A percentile compares a stretch with the other conserved stretches of the same genome.
phyloP scores from a whole-genome alignment of 306 rosid genomes.

The Dalbergia cochinchinensis region DNA sequence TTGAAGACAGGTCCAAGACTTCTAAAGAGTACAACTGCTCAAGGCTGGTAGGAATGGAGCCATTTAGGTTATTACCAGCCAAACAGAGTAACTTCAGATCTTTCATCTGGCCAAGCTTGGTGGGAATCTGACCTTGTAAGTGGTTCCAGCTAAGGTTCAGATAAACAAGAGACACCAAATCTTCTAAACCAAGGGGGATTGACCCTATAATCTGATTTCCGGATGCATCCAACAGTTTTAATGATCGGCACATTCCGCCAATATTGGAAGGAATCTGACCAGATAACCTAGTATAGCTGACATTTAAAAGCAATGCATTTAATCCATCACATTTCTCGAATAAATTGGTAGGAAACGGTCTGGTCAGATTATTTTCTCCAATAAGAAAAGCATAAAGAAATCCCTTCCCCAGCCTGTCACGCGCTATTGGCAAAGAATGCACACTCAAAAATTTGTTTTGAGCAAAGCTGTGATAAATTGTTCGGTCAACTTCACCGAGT shows the following conservation, averaged over 20 bases:
- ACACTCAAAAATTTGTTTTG: slow-evolving; percentile 67
- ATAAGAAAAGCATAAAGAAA: slow-evolving; percentile 62
- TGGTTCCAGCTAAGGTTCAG: slow-evolving; percentile 79
- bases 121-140: slow-evolving; percentile 70
- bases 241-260: slow-evolving; percentile 65
- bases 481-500: slow-evolving; percentile 45
- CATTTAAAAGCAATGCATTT: slow-evolving; percentile 68
- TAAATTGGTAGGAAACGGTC: slow-evolving; percentile 62
- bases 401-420: slow-evolving; percentile 58
- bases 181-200: slow-evolving; percentile 61
- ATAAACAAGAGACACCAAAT: slow-evolving; percentile 61
- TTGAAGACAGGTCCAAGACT: slow-evolving; percentile 81
- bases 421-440: slow-evolving; percentile 69
- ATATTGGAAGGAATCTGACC: slow-evolving; percentile 66
- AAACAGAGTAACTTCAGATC: slow-evolving; percentile 71
- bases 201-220: slow-evolving; percentile 70
- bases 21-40: slow-evolving; percentile 72
- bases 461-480: slow-evolving; percentile 76
- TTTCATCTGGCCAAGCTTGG: slow-evolving; percentile 65
- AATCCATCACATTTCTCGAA: slow-evolving; percentile 72
- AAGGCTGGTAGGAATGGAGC: slow-evolving; percentile 69
- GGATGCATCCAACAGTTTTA: slow-evolving; percentile 76
- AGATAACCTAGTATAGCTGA: slow-evolving; percentile 70
- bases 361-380: slow-evolving; percentile 75
- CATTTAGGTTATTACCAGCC: slow-evolving; percentile 71